Conservation (phyloP, 2,329 filamentous ascomycete species). For the Arthrinium puccinioides region DNA sequence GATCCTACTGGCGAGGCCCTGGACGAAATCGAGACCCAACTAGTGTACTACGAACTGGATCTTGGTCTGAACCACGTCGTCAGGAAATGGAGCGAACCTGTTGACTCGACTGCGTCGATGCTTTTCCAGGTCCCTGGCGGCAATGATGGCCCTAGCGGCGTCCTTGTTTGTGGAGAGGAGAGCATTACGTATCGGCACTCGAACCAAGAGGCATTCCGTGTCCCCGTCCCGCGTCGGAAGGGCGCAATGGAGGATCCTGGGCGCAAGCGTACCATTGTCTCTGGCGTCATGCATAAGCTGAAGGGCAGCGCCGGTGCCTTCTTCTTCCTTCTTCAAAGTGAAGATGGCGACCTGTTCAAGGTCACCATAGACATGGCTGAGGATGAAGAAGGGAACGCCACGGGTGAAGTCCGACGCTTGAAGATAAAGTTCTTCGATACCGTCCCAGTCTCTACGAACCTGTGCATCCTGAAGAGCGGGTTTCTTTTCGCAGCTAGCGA, state of each 20-base stretch:
- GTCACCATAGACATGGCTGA: conserved; percentile 87
- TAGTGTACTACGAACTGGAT: conserved; percentile 97
- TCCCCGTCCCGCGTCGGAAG: conserved; percentile 79
- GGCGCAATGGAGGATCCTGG: conserved; percentile 89
- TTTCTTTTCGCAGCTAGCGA: conserved; percentile 92
- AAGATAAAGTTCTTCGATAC: conserved; percentile 99
- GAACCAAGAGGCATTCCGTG: conserved; percentile 81
- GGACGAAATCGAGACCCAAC: conserved; percentile 75
- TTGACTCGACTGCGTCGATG: conserved; percentile 81
- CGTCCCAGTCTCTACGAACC: conserved; percentile 75
- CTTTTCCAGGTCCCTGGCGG: conserved; percentile 95
- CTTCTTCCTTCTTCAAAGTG: conserved; percentile 92
- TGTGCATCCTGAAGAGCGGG: conserved; percentile 91
- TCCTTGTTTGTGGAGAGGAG: conserved; percentile 89
- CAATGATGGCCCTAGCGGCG: conserved; percentile 86
- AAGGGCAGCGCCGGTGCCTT: conserved; percentile 77
- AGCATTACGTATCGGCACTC: conserved; percentile 96
- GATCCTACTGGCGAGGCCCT: conserved; percentile 80
- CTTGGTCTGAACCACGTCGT: conserved; percentile 96
- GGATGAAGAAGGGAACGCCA: conserved; percentile 69
- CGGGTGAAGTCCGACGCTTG: conserved; percentile 72
- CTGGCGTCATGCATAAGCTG: conserved; percentile 96
- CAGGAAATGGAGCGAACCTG: conserved; percentile 89
- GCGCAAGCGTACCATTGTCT: conserved; percentile 77
- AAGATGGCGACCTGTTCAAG: conserved; percentile 98